Conservation (phyloP, 176 grass and related monocot species). For the Typha latifolia region DNA sequence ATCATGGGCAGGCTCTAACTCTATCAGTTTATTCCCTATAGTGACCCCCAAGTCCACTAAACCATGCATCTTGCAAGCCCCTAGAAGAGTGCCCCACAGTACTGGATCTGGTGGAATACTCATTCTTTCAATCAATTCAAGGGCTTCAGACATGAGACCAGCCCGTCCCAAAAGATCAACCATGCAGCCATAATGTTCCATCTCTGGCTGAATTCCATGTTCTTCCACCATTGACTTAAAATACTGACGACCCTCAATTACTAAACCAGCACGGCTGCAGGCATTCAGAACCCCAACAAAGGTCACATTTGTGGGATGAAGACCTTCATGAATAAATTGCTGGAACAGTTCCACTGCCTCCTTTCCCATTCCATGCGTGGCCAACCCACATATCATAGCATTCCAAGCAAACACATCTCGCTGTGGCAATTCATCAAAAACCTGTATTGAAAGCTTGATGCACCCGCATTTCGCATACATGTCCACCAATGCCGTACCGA, state of each 20-base stretch:
- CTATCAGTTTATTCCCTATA: conserved; percentile 53
- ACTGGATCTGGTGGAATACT: conserved; percentile 41
- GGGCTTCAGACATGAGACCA: conserved; percentile 43
- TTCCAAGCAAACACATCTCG: conserved; percentile 62
- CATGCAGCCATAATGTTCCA: conserved; percentile 69
- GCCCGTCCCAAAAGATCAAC: conserved; percentile 60
- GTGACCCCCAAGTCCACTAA: conserved; percentile 39
- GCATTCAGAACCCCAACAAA: conserved; percentile 69
- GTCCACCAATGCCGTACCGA: conserved; percentile 43
- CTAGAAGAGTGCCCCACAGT: conserved; percentile 52
- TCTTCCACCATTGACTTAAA: conserved; percentile 51
- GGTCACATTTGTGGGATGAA: conserved; percentile 44
- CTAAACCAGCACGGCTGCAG: conserved; percentile 54
- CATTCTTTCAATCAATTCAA: conserved; percentile 64
- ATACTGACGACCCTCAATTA: conserved; percentile 30
- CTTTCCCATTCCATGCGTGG: conserved; percentile 39
- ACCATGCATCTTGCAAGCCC: conserved; percentile 55
- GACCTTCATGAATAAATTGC: conserved; percentile 29
- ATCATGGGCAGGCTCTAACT: conserved; percentile 52
- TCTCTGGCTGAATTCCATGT: conserved; percentile 42
- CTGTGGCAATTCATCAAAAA: conserved; percentile 34
- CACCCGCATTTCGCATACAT: conserved; percentile 70
- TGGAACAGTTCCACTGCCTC: conserved; percentile 44
- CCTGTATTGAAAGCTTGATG: conserved; percentile 26
- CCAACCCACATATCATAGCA: conserved; percentile 59